phyloP scores from a whole-genome alignment of 2,329 filamentous ascomycete species.

The Salinomyces thailandicus region DNA sequence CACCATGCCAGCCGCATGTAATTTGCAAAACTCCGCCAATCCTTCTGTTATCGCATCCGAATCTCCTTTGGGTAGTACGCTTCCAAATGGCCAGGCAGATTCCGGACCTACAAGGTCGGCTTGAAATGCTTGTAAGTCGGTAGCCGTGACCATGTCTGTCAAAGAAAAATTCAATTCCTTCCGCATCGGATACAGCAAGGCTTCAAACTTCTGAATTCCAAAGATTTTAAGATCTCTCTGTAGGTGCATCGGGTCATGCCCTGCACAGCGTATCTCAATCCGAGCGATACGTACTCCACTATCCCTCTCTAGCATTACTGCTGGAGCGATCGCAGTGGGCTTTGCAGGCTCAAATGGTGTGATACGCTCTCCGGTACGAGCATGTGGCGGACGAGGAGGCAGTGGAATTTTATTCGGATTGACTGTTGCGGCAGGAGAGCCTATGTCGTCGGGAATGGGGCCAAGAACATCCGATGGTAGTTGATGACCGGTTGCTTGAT shows the following conservation, averaged over 20 bases:
- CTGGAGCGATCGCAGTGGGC: neutral
- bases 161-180: conserved; percentile 3
- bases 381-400: too few species aligned
- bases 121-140: conserved; percentile 8
- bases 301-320: neutral
- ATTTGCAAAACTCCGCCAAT: conserved; percentile 15
- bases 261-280: neutral
- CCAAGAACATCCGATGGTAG: too few species aligned
- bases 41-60: conserved; percentile 1
- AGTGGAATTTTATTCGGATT: too few species aligned
- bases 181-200: conserved; percentile 2
- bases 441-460: too few species aligned
- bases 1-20: conserved; percentile 13
- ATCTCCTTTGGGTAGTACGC: conserved; percentile 1
- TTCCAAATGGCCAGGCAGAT: conserved; percentile 5
- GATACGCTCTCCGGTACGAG: neutral
- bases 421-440: too few species aligned
- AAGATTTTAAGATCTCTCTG: conserved; percentile 3
- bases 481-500: too few species aligned
- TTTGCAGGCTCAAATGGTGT: neutral
- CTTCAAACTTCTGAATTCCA: neutral
- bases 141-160: conserved; percentile 9
- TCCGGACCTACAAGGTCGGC: neutral
- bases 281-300: neutral
- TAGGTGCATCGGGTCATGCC: neutral